Evolutionary conservation across 768 basidiomycete species (phyloP).

Genomic region (Mycena albidolilacea): DNA sequence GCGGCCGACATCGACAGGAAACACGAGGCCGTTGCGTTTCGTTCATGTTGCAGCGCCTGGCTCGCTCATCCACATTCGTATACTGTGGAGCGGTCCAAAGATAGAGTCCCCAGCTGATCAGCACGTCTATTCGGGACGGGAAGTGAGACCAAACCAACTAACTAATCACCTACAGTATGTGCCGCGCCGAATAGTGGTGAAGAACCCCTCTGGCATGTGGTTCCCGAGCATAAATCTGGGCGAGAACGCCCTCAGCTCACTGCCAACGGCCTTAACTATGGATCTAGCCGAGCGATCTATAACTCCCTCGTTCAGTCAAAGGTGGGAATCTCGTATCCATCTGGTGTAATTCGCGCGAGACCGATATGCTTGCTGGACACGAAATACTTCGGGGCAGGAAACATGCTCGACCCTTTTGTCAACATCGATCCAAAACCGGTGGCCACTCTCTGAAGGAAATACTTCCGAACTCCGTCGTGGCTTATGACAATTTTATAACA

Average conservation of each 20-base stretch:
- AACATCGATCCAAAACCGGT: slow-evolving; percentile 4
- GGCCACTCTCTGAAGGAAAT: not conserved
- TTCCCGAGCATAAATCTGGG: slow-evolving; percentile 19
- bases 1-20: not conserved
- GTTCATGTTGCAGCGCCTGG: not conserved
- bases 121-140: slow-evolving; percentile 14
- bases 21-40: not conserved
- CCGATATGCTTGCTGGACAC: not conserved
- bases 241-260: not conserved
- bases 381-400: too few relatives aligned
- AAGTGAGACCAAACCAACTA: slow-evolving; percentile 14
- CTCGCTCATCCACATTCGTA: not conserved
- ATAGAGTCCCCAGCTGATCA: slow-evolving; percentile 23
- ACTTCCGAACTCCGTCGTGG: not conserved
- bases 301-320: not conserved
- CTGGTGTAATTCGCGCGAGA: not conserved
- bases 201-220: slow-evolving; percentile 4
- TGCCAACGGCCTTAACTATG: slow-evolving; percentile 16
- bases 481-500: not conserved
- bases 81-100: slow-evolving; percentile 25
- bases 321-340: not conserved
- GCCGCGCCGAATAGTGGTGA: not conserved
- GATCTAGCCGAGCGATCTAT: slow-evolving; percentile 16
- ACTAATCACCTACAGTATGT: slow-evolving; percentile 17
- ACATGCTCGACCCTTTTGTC: not conserved